Evolutionary conservation across 2,329 filamentous ascomycete species (phyloP), one percentile per base, ranked within the genome.

Genomic region (Scedosporium boydii): DNA sequence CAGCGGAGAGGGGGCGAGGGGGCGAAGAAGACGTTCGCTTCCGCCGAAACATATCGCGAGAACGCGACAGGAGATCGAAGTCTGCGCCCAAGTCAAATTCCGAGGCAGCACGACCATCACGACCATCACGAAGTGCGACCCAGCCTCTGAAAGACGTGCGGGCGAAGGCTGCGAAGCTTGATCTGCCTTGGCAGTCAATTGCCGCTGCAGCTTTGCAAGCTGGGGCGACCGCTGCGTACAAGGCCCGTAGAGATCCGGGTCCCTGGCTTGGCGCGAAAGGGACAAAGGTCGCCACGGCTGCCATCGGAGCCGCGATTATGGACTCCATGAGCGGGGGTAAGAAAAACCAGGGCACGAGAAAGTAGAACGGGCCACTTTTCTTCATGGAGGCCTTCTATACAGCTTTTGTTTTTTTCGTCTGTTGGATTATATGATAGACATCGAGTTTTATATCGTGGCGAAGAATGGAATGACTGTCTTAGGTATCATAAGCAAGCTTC

Each of bases 181-280:
- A 56, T 18, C 51, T 61, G 18, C 59, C 60, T 2, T 62, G 60
- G 60, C 72, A 75, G 57, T 73, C 74, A 27, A 76, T 78, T 0
- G 78, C 77, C 1, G 73, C 75, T 2, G 77, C 78, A 1, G 79
- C 79, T 3, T 69, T 81, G 1, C 74, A 76, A 34, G 79, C 79
- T 1, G 79, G 78, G 34, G 79, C 78, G 1, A 71, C 80, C 46
- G 78, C 79, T 2, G 78, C 78, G 9, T 77, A 79, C 71, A 74
- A 77, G 58, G 73, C 76, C 59, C 77, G 77, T 59, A 72, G 76
- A 51, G 76, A 80, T 14, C 72, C 74, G 0, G 76, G 78, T 1
- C 70, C 74, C 1, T 82, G 79, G 79, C 69, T 78, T 4, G 78
- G 79, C 0, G 69, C 76, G 10, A 82, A 82, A 65, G 79, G 78